Conservation (phyloP, 495 filamentous ascomycete genomes). For the Podospora pseudoanserina region DNA sequence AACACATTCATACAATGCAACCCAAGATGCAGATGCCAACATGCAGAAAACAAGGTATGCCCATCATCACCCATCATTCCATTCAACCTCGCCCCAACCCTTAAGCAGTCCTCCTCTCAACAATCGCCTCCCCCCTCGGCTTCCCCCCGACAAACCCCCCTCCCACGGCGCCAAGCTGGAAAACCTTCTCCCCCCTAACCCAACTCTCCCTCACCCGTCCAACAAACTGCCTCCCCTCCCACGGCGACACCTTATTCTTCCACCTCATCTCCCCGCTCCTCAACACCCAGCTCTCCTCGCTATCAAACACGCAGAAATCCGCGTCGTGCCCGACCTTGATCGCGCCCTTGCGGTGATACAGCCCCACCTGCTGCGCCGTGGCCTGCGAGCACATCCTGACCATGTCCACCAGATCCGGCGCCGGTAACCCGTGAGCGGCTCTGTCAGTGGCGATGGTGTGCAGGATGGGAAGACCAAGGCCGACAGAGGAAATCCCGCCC, state of each 20-base stretch:
- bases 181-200: constrained; percentile 76
- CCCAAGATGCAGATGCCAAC: background rate
- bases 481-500: constrained; percentile 94
- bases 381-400: constrained; percentile 81
- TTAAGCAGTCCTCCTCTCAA: constrained; percentile 38
- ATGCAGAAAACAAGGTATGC: background rate
- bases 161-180: constrained; percentile 46
- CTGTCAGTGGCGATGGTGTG: constrained; percentile 72
- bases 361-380: constrained; percentile 85
- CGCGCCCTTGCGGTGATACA: constrained; percentile 79
- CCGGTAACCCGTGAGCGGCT: constrained; percentile 42
- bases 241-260: constrained; percentile 91
- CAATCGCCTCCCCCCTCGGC: constrained; percentile 43
- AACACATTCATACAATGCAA: constrained; percentile 2
- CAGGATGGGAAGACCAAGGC: constrained; percentile 84
- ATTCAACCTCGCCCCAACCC: too few relatives aligned
- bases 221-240: constrained; percentile 75
- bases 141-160: constrained; percentile 34
- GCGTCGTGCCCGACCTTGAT: constrained; percentile 83
- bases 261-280: constrained; percentile 71
- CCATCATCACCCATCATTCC: background rate
- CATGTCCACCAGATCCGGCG: constrained; percentile 63
- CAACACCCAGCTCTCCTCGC: constrained; percentile 71
- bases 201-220: constrained; percentile 88
- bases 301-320: constrained; percentile 91